phyloP scores from a whole-genome alignment of 225 moss, liverwort and hornwort genomes.

The Rhytidiadelphus loreus region DNA sequence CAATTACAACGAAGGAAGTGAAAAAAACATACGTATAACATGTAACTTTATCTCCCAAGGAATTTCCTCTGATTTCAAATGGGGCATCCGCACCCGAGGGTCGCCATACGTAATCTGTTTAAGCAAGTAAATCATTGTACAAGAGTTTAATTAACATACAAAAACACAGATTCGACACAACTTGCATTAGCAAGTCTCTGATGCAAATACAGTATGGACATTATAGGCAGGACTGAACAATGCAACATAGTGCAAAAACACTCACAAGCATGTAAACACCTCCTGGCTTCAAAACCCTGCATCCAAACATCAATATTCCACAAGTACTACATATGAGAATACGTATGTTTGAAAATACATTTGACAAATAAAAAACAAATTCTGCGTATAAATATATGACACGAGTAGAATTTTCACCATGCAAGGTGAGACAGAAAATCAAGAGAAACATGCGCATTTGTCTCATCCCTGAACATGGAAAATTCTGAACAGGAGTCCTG shows the following conservation, averaged over 20 bases:
- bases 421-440: background rate
- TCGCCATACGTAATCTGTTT: slow-evolving; percentile 78
- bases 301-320: background rate
- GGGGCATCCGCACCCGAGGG: slow-evolving; percentile 72
- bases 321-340: background rate
- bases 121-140: background rate
- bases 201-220: background rate
- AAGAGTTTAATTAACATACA: background rate
- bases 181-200: background rate
- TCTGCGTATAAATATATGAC: background rate
- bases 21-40: slow-evolving; percentile 22
- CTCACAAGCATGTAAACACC: slow-evolving; percentile 75
- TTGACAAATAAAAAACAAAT: background rate
- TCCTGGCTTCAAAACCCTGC: slow-evolving; percentile 70
- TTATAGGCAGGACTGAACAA: background rate
- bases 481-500: background rate
- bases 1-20: background rate
- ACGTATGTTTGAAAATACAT: background rate
- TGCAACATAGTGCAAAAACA: background rate
- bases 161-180: background rate
- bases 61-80: slow-evolving; percentile 41
- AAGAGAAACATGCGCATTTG: background rate
- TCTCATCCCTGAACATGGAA: background rate
- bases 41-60: slow-evolving; percentile 39
- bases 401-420: background rate